Conservation (phyloP, 768 basidiomycete species). For the Ramaria rubella region DNA sequence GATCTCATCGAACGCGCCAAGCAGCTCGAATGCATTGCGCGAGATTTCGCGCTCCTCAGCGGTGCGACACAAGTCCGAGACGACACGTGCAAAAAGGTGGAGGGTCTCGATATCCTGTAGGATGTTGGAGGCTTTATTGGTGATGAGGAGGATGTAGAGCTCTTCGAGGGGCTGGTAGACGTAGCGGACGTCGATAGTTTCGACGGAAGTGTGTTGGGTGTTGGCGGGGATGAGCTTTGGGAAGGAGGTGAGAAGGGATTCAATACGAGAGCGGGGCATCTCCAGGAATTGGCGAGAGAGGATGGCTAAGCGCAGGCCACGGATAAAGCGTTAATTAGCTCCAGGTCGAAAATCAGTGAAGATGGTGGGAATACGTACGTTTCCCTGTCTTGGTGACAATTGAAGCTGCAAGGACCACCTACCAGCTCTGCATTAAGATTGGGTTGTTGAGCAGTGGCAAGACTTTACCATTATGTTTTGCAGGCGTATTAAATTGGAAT, state of each 20-base stretch:
- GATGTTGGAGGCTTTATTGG: conserved; percentile 98
- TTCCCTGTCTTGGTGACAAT: conserved; percentile 95
- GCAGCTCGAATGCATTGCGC: conserved; percentile 85
- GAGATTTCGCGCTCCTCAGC: conserved; percentile 87
- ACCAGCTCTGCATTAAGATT: too few relatives aligned
- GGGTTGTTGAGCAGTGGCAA: too few relatives aligned
- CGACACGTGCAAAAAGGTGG: conserved; percentile 88
- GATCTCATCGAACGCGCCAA: conserved; percentile 95
- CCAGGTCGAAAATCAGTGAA: not conserved
- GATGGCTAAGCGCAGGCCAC: conserved; percentile 51
- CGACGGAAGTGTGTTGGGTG: conserved; percentile 94
- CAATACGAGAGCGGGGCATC: conserved; percentile 87
- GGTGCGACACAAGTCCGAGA: conserved; percentile 83
- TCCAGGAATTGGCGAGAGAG: conserved; percentile 95
- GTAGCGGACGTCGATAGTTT: conserved; percentile 90
- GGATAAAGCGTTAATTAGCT: too few relatives aligned
- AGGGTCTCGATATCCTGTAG: conserved; percentile 97
- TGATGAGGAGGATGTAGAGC: conserved; percentile 94
- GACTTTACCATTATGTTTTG: too few relatives aligned
- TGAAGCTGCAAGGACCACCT: conserved; percentile 92
- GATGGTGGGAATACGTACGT: conserved; percentile 50
- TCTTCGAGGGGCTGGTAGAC: conserved; percentile 97
- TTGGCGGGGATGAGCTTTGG: conserved; percentile 94
- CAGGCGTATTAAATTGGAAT: too few relatives aligned
- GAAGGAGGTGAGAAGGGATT: conserved; percentile 93